Evolutionary conservation across 2,329 filamentous ascomycete genomes (phyloP), one percentile per base, ranked within the genome.

Genomic region (Lecanicillium sp.): DNA sequence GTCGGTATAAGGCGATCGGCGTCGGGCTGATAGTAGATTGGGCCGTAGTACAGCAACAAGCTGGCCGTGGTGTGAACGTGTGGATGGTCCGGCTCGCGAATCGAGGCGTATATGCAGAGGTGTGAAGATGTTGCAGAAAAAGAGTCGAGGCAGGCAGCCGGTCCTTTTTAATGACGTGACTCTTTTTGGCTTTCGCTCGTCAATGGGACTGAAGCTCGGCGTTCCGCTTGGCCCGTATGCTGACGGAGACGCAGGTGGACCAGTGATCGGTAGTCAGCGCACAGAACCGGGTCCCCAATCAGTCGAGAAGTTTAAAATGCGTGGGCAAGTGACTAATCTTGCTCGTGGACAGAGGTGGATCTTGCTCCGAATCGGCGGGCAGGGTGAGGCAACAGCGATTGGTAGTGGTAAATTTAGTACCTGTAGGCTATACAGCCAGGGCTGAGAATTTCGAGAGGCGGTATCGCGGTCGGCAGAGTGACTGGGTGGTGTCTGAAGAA

Each of bases 291-390:
- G 45, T 48, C 32, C 17, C 36, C 36, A 40, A 37, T 39, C 17
- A 32, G 38, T 36, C 17, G 45, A 42, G 38, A 48, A 48, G 45
- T 35, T 29, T 36, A 48, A 42, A 38, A 37, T 48, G 38, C 38
- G 45, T 41, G 38, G 42, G 38, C 37, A 42, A 43, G 45, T 48
- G 45, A 48, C 45, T 48, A 48, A 48, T 48, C 38, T 40, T 36
- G 38, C 38, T 42, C 45, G 38, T 26, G 20, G 37, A 21, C 30
- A 5, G 17, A 11, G 38, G 38, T 48, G 37, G 45, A 48, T 42
- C 45, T 48, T 29, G 44, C 45, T 48, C 45, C 45, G 45, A 48
- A 43, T 48, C 45, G 45, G 45, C 45, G 45, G 32, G 38, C n/a
- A 35, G 30, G 10, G 30, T n/a, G 37, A 26, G 15, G 30, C 21